Percentiles rank a stretch among this genome's conserved stretches.
phyloP scores from a whole-genome alignment of 345 rosid species.

The Citrus maxima region DNA sequence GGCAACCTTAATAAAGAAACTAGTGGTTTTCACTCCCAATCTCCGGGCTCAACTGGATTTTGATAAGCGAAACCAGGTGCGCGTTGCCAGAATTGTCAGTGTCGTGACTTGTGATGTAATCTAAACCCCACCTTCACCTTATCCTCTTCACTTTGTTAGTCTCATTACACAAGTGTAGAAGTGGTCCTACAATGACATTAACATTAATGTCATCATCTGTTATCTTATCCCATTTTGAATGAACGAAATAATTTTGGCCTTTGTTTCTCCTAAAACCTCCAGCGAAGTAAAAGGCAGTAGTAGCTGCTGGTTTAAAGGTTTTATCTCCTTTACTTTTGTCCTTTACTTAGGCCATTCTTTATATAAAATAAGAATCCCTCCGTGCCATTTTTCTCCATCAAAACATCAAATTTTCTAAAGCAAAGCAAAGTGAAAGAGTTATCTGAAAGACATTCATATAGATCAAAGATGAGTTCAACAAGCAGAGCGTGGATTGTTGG shows the following conservation, averaged over 20 bases:
- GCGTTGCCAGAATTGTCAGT: background rate
- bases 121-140: background rate
- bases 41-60: background rate
- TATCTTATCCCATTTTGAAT: background rate
- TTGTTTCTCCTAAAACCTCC: background rate
- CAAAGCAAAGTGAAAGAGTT: background rate
- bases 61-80: background rate
- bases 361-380: background rate
- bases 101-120: too few relatives aligned
- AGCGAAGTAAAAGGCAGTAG: background rate
- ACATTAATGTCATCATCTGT: background rate
- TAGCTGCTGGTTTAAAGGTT: background rate
- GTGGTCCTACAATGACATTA: background rate
- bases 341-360: too few relatives aligned
- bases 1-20: background rate
- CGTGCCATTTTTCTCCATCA: background rate
- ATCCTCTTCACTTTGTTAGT: background rate
- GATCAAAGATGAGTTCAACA: conserved; percentile 11
- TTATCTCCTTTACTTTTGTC: background rate
- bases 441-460: background rate
- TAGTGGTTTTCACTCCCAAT: background rate
- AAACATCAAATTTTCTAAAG: background rate
- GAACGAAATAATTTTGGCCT: background rate
- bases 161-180: background rate
- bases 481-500: conserved; percentile 52